Evolutionary conservation across 2,329 filamentous ascomycete species (phyloP).

Genomic region (Lojkania enalia): DNA sequence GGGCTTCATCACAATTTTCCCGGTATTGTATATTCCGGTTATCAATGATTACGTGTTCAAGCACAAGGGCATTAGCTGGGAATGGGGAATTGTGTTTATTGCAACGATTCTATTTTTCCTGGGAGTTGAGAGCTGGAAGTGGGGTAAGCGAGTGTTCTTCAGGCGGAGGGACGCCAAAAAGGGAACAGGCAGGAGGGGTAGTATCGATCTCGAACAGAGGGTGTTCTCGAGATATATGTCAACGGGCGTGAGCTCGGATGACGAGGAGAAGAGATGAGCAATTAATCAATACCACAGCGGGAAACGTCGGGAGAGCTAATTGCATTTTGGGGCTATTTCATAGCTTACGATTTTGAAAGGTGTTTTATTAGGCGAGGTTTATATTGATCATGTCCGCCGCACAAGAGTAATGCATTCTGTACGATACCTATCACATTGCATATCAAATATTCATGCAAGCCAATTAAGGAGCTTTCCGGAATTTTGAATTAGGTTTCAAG

Average conservation of each 20-base stretch:
- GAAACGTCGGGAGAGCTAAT: no score
- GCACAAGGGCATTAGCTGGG: conserved; percentile 67
- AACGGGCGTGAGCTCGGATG: conserved; percentile 13
- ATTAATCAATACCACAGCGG: no score
- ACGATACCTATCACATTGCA: no score
- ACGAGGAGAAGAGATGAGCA: conserved; percentile 12
- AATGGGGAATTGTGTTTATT: conserved; percentile 70
- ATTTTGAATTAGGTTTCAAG: no score
- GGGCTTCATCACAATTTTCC: conserved; percentile 52
- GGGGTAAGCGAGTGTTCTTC: conserved; percentile 59
- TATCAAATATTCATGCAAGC: no score
- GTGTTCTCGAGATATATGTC: conserved; percentile 18
- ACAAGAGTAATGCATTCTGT: no score
- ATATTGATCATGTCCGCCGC: no score
- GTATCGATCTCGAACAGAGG: conserved; percentile 14
- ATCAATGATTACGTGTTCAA: conserved; percentile 68
- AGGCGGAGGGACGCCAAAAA: conserved; percentile 25
- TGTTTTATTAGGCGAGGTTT: no score
- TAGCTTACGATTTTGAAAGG: no score
- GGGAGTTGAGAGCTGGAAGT: conserved; percentile 70
- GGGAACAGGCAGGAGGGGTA: conserved; percentile 10
- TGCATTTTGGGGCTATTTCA: no score
- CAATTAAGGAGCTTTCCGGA: no score
- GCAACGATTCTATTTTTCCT: conserved; percentile 64
- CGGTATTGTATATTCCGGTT: conserved; percentile 65